phyloP scores from a whole-genome alignment of 2,329 filamentous ascomycete species.

The Plenodomus biglobosus region DNA sequence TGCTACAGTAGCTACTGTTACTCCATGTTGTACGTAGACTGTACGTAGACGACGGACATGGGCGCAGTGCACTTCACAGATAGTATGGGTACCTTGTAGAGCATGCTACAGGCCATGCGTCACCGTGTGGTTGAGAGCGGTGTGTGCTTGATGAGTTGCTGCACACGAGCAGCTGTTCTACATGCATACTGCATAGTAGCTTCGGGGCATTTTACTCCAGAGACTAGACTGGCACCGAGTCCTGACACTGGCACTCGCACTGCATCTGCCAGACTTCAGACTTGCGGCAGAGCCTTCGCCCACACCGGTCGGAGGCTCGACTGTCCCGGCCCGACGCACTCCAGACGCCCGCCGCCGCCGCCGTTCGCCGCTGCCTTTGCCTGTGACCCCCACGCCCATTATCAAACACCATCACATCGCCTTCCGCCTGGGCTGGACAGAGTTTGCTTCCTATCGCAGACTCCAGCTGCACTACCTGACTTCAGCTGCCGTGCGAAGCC shows the following conservation, averaged over 20 bases:
- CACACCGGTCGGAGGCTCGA: constrained; percentile 2
- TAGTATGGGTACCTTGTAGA: too few relatives aligned
- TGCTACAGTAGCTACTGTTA: too few relatives aligned
- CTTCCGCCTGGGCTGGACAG: constrained; percentile 4
- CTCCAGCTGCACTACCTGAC: too few relatives aligned
- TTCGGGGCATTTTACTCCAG: not conserved
- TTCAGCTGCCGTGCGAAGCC: too few relatives aligned
- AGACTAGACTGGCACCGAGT: not conserved
- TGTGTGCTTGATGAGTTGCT: not conserved
- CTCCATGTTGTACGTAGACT: too few relatives aligned
- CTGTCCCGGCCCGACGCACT: constrained; percentile 15
- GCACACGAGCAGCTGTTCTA: constrained; percentile 15
- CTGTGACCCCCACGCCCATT: constrained; percentile 43
- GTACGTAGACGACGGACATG: too few relatives aligned
- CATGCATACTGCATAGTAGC: constrained; percentile 1
- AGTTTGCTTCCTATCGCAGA: not conserved
- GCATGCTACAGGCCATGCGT: too few relatives aligned
- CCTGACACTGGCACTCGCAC: constrained; percentile 1
- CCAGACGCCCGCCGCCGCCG: too few relatives aligned
- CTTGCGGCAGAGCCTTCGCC: constrained; percentile 7
- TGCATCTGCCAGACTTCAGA: constrained; percentile 5
- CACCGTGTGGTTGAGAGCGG: not conserved
- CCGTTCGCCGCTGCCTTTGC: too few relatives aligned
- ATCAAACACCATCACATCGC: constrained; percentile 26
- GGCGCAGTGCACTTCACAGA: too few relatives aligned